phyloP scores from a whole-genome alignment of 164 flowering plant species.

The Brasenia schreberi region DNA sequence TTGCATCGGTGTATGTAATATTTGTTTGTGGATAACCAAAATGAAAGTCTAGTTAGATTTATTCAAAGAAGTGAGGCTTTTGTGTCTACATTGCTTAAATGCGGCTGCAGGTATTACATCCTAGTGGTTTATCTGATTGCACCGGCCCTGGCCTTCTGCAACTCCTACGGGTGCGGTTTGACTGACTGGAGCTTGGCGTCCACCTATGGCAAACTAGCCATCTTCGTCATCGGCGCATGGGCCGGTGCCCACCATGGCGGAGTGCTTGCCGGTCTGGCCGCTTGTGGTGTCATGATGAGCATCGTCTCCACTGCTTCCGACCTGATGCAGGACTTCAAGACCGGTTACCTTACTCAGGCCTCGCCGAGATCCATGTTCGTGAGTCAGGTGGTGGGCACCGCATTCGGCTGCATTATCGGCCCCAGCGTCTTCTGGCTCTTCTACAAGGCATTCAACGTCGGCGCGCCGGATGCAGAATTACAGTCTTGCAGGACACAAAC shows the following conservation, averaged over 20 bases:
- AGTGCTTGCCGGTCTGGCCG: slow-evolving; percentile 50
- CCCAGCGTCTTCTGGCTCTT: slow-evolving; percentile 59
- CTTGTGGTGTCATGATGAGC: slow-evolving; percentile 60
- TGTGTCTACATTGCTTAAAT: too few species aligned
- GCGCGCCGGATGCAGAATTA: slow-evolving; percentile 8
- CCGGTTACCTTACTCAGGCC: slow-evolving; percentile 50
- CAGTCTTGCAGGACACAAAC: too few species aligned
- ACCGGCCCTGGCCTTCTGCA: slow-evolving; percentile 46
- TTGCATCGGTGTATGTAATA: too few species aligned
- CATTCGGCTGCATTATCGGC: slow-evolving; percentile 46
- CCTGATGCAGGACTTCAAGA: slow-evolving; percentile 49
- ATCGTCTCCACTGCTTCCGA: slow-evolving; percentile 52
- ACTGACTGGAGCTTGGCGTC: slow-evolving; percentile 55
- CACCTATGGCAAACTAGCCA: slow-evolving; percentile 51
- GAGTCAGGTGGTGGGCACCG: slow-evolving; percentile 43
- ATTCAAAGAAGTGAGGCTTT: too few species aligned
- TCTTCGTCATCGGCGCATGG: slow-evolving; percentile 45
- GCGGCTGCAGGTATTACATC: slow-evolving; percentile 22
- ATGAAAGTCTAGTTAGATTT: too few species aligned
- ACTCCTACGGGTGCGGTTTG: slow-evolving; percentile 49
- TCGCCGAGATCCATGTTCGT: slow-evolving; percentile 54
- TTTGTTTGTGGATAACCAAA: too few species aligned
- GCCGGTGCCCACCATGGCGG: slow-evolving; percentile 47
- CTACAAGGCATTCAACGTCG: slow-evolving; percentile 34
- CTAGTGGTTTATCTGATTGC: slow-evolving; percentile 34